These are phyloP conservation scores for Lentinula edodes DNA, from an alignment of 768 basidiomycete genomes.

Conservation along the genomic window DNA sequence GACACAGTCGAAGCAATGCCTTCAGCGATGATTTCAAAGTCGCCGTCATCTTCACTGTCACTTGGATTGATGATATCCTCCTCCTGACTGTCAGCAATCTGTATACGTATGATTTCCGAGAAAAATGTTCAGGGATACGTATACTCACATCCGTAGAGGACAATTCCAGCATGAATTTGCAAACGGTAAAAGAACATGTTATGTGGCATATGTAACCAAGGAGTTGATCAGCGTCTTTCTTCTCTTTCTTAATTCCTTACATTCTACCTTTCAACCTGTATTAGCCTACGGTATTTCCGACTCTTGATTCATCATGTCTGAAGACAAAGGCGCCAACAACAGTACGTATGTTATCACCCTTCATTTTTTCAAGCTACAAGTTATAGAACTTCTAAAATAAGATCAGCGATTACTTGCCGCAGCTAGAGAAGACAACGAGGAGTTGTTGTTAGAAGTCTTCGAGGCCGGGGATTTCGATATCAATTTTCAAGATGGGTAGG, in stretches of 20 bases:
- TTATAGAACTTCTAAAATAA: slow-evolving; percentile 17
- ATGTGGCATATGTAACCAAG: neutral
- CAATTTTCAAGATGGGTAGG: slow-evolving; percentile 76
- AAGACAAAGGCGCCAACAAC: slow-evolving; percentile 22
- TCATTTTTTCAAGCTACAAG: neutral
- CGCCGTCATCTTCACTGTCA: slow-evolving; percentile 9
- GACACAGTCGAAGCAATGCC: slow-evolving; percentile 40
- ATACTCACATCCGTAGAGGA: slow-evolving; percentile 8
- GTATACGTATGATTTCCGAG: too few relatives aligned
- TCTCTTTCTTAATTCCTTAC: slow-evolving; percentile 8
- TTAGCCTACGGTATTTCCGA: neutral
- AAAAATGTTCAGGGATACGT: neutral
- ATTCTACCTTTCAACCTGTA: neutral
- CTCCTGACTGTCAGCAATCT: neutral
- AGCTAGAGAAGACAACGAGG: slow-evolving; percentile 69
- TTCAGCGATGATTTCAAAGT: slow-evolving; percentile 36
- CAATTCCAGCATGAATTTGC: neutral
- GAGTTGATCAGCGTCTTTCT: slow-evolving; percentile 7
- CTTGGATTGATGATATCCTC: neutral
- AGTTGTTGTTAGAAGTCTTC: slow-evolving; percentile 57
- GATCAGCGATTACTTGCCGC: slow-evolving; percentile 72
- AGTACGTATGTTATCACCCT: slow-evolving; percentile 18
- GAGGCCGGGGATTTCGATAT: slow-evolving; percentile 56
- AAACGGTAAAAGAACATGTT: neutral
- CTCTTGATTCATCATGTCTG: slow-evolving; percentile 12